Evolutionary conservation across 345 rosid genomes (phyloP).

Genomic region (Populus deltoides): DNA sequence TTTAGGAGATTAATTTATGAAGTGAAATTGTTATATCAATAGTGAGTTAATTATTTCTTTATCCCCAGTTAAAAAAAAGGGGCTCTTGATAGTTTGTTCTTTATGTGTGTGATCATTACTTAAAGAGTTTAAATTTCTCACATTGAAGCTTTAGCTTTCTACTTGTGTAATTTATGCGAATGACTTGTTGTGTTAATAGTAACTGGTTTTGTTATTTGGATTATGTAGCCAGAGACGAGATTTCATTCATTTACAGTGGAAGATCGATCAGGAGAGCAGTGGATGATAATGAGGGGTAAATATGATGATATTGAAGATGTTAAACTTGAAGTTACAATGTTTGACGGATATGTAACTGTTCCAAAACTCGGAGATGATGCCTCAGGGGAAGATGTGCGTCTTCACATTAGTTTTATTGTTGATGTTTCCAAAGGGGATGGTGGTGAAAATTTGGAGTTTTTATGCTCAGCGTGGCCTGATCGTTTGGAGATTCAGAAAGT

Average conservation of each 20-base stretch:
- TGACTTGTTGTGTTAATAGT: neutral
- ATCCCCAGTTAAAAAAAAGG: neutral
- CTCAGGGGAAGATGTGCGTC: constrained; percentile 42
- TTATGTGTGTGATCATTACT: neutral
- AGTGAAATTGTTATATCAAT: neutral
- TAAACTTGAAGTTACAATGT: constrained; percentile 63
- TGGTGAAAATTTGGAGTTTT: constrained; percentile 39
- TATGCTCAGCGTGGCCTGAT: constrained; percentile 74
- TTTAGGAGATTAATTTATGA: no score
- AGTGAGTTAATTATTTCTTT: neutral
- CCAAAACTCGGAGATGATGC: constrained; percentile 48
- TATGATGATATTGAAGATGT: constrained; percentile 42
- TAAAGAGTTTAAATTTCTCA: neutral
- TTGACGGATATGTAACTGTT: constrained; percentile 51
- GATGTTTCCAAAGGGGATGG: constrained; percentile 46
- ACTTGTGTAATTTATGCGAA: neutral
- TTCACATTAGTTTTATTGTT: constrained; percentile 57
- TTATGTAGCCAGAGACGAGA: constrained; percentile 44
- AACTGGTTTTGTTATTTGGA: neutral
- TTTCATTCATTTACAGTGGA: constrained; percentile 54
- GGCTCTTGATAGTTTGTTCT: neutral
- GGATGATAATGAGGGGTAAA: constrained; percentile 48
- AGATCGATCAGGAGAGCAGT: constrained; percentile 54
- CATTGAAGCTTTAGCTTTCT: neutral
- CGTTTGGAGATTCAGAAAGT: constrained; percentile 55